Evolutionary conservation across 495 filamentous ascomycete species (phyloP).

Genomic region (Aspergillus taichungensis): DNA sequence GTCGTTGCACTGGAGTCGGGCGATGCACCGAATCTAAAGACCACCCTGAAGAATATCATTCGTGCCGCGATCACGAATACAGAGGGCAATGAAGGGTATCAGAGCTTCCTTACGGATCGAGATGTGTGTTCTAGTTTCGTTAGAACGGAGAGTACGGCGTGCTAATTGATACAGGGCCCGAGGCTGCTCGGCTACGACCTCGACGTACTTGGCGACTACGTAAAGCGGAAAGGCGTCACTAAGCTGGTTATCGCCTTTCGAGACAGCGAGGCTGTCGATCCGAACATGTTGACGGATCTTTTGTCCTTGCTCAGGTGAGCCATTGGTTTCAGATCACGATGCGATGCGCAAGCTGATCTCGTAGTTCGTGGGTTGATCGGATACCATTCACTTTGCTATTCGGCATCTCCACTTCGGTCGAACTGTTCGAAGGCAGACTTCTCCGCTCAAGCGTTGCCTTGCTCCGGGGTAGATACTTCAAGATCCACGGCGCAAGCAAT

Average conservation of each 20-base stretch:
- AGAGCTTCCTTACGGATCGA: slow-evolving; percentile 39
- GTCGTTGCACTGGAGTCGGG: slow-evolving; percentile 68
- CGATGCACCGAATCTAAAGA: slow-evolving; percentile 77
- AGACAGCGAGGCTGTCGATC: slow-evolving; percentile 91
- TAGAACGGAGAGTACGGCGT: neutral
- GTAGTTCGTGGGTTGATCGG: slow-evolving; percentile 77
- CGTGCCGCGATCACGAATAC: slow-evolving; percentile 54
- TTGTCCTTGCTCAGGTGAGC: slow-evolving; percentile 67
- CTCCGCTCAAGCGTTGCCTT: slow-evolving; percentile 62
- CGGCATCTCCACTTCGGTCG: slow-evolving; percentile 83
- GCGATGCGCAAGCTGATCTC: slow-evolving; percentile 1
- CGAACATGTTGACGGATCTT: slow-evolving; percentile 64
- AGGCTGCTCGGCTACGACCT: slow-evolving; percentile 88
- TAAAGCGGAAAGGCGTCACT: slow-evolving; percentile 44
- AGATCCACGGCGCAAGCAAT: slow-evolving; percentile 67
- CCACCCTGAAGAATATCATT: slow-evolving; percentile 74
- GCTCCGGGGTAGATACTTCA: slow-evolving; percentile 71
- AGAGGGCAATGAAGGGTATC: slow-evolving; percentile 36
- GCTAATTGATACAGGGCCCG: slow-evolving; percentile 42
- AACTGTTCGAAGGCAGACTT: slow-evolving; percentile 78
- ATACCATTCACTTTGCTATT: slow-evolving; percentile 84
- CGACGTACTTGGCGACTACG: slow-evolving; percentile 62
- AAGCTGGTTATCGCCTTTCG: slow-evolving; percentile 71
- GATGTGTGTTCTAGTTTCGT: slow-evolving; percentile 33
- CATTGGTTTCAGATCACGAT: neutral